Base-by-base conservation (phyloP, 352 stramenopile species). In the Pythium folliculosum region DNA sequence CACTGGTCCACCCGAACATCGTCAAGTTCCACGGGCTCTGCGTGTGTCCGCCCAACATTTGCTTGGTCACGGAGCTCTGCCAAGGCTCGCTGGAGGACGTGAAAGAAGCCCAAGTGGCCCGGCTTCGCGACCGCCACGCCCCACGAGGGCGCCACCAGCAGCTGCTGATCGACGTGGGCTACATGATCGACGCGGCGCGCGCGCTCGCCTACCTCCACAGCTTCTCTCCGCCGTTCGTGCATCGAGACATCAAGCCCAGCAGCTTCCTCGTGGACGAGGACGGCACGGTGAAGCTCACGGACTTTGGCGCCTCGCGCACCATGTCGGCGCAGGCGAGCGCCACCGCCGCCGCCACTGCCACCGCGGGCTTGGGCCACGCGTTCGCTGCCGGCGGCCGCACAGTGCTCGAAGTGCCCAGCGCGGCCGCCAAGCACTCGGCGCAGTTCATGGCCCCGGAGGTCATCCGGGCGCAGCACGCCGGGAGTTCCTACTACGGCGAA, bases 381-480 rank as follows among this genome's bases (percentile, higher is more conserved):
- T 44, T 13, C 14, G 5, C 38, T 6, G 38, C 14, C 12, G 38
- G 8, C 4, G 52, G 52, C 72, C 19, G 71, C 53, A 30, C 76
- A 77, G 2, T 49, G 80, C 23, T 73, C 85, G 7, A 82, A 81
- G 25, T 92, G 72, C 83, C 77, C 52, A 21, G 71, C 77, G 86
- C 43, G 84, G 72, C 70, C 68, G 75, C 23, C 77, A 81, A 65
- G 30, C 19, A 19, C 23, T 48, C 40, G 5, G 53, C 76, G 0
- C 58, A 79, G 14, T 85, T 83, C 68, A 82, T 89, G 74, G 80
- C 80, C 6, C 80, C 80, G 1, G 80, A 89, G 60, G 52, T 89
- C 19, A 81, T 89, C 23, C 63, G 71, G 13, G 66, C 65, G n/a
- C 43, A 65, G 8, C 54, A 76, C n/a, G 62, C 52, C 23, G 73